A percentile compares a stretch with the other conserved stretches of the same genome.
Conservation (phyloP, 768 basidiomycete genomes). For the Guyanaporus albipodus region DNA sequence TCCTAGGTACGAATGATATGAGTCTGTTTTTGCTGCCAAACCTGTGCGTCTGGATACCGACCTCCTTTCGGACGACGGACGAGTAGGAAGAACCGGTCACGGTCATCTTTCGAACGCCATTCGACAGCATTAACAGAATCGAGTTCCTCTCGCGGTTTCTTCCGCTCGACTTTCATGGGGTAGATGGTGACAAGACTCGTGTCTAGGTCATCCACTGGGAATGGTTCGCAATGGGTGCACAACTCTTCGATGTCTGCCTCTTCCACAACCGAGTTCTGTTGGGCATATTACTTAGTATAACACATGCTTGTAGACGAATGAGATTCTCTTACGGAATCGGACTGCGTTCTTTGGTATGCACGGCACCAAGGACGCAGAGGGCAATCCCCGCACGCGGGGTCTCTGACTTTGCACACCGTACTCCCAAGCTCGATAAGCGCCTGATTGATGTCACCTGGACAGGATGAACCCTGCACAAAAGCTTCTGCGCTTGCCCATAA, state of each 20-base stretch:
- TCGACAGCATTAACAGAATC: slow-evolving; percentile 86
- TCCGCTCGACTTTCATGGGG: slow-evolving; percentile 83
- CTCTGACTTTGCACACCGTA: slow-evolving; percentile 84
- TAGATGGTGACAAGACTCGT: slow-evolving; percentile 57
- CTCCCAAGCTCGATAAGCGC: slow-evolving; percentile 93
- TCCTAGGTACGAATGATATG: slow-evolving; percentile 42
- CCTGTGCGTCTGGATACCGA: slow-evolving; percentile 30
- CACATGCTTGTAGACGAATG: not conserved
- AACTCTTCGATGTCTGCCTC: slow-evolving; percentile 71
- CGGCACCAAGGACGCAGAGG: slow-evolving; percentile 67
- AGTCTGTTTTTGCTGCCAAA: slow-evolving; percentile 1
- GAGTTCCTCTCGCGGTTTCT: slow-evolving; percentile 79
- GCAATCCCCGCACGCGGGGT: slow-evolving; percentile 71
- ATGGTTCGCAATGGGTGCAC: slow-evolving; percentile 64
- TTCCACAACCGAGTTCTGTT: slow-evolving; percentile 4
- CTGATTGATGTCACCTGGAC: slow-evolving; percentile 85
- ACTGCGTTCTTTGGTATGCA: slow-evolving; percentile 43
- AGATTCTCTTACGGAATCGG: slow-evolving; percentile 8
- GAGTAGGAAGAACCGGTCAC: slow-evolving; percentile 65
- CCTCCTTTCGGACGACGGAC: slow-evolving; percentile 82
- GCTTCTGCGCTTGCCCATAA: slow-evolving; percentile 77
- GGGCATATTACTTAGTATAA: not conserved
- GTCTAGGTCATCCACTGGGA: slow-evolving; percentile 31
- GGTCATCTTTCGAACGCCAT: slow-evolving; percentile 47
- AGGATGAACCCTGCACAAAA: slow-evolving; percentile 53